Evolutionary conservation across 1,139 yeast species (phyloP), one percentile per base, ranked within the genome.

Genomic region (Yamadazyma triangularis): DNA sequence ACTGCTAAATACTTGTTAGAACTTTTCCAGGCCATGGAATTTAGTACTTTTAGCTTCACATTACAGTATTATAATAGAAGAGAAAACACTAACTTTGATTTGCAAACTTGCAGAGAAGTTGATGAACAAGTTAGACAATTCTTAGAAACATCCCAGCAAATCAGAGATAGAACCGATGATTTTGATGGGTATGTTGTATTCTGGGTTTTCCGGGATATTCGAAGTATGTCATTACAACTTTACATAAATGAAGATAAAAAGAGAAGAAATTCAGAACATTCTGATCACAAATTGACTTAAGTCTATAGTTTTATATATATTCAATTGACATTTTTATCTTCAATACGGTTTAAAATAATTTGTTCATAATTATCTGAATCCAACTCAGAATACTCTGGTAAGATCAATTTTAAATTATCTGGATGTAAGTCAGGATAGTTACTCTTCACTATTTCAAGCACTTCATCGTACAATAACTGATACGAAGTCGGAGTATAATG

Each of bases 401-500:
- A 51, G 14, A 48, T 55, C 30, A 38, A 36, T 0, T 54, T 47
- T 26, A 75, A 34, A 8, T 52, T 54, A 2, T 58, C 63, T 0
- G 77, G 69, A 2, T 53, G 41, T 3, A 58, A 51, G 19, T 77
- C 73, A 0, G 86, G 83, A 43, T 68, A 79, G 13, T 48, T 27
- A 1, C 38, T 32, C 2, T 51, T 44, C 18, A 81, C 73, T 2
- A 57, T 47, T 9, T 51, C 41, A 30, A 64, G 38, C 8, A 81
- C 35, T 23, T 56, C 65, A 9, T 68, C 57, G 44, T 53, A 79
- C 40, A 77, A 51, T 2, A 83, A 36, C 35, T 58, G 55, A 51
- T 84, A 84, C 0, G 79, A 86, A n/a, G 55, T 49, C 0, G 79
- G 76, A 2, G 74, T 65, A 49, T 69, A 80, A 51, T 86, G 95